Conservation (phyloP, 345 rosid species). For the Ricinus communis region DNA sequence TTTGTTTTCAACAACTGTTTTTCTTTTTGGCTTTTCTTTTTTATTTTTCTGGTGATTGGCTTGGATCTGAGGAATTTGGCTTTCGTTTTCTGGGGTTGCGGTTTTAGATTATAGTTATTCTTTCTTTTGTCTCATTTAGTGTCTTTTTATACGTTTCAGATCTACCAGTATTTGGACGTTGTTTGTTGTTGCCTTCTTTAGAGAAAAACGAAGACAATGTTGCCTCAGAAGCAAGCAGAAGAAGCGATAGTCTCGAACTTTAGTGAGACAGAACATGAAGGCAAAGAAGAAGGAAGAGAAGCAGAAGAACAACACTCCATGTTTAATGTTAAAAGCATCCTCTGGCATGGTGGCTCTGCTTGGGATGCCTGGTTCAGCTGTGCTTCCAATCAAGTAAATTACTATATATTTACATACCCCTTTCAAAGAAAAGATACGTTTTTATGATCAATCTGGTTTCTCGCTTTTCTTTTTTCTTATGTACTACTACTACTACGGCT, state of each 20-base stretch:
- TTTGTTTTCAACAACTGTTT: not conserved
- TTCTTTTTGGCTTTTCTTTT: not conserved
- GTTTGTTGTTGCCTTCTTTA: slow-evolving; percentile 4
- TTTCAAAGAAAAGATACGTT: not conserved
- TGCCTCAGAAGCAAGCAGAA: slow-evolving; percentile 84
- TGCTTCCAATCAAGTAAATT: slow-evolving; percentile 83
- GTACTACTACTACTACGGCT: not conserved
- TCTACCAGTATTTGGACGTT: slow-evolving; percentile 35
- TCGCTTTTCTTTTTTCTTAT: not conserved
- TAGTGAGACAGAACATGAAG: slow-evolving; percentile 46
- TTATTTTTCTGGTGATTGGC: not conserved
- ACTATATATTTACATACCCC: not conserved
- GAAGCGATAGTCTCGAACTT: slow-evolving; percentile 76
- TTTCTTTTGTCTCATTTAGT: slow-evolving; percentile 37
- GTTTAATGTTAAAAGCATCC: slow-evolving; percentile 56
- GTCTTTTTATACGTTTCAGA: slow-evolving; percentile 42
- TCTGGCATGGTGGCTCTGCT: slow-evolving; percentile 98
- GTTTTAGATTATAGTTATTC: slow-evolving; percentile 2
- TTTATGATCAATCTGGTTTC: no score
- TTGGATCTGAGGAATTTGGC: slow-evolving; percentile 24
- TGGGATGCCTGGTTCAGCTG: slow-evolving; percentile 99
- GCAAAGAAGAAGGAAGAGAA: slow-evolving; percentile 20
- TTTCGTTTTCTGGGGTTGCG: slow-evolving; percentile 35
- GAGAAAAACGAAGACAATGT: slow-evolving; percentile 47
- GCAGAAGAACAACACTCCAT: slow-evolving; percentile 43